Percentiles rank a stretch among this genome's conserved stretches.
Evolutionary conservation across 768 basidiomycete genomes (phyloP).

Genomic region (Rhodocollybia butyracea): DNA sequence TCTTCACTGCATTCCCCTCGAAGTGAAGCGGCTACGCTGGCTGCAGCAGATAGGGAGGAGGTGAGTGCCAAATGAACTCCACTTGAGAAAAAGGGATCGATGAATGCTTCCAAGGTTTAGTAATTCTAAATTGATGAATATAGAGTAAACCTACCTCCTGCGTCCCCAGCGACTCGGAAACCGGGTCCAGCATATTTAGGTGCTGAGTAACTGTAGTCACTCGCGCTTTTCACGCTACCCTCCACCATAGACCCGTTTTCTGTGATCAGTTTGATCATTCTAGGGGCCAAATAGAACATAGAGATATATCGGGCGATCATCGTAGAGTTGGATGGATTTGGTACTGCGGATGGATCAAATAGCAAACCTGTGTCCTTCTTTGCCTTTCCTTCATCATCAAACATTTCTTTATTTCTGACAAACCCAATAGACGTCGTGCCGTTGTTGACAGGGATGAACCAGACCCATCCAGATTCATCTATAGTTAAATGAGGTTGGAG

Average conservation of each 20-base stretch:
- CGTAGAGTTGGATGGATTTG: conserved; percentile 19
- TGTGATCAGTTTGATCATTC: conserved; percentile 15
- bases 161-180: conserved; percentile 65
- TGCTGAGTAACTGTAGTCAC: conserved; percentile 66
- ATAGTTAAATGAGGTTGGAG: background rate
- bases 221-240: conserved; percentile 48
- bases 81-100: conserved; percentile 65
- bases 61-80: conserved; percentile 62
- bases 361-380: conserved; percentile 5
- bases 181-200: conserved; percentile 48
- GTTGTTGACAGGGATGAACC: conserved; percentile 67
- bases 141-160: conserved; percentile 43
- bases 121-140: background rate
- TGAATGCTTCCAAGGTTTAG: conserved; percentile 51
- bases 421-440: conserved; percentile 61
- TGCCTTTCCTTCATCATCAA: conserved; percentile 39
- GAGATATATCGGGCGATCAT: conserved; percentile 22
- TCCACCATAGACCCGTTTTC: conserved; percentile 29
- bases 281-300: conserved; percentile 24
- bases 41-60: conserved; percentile 56
- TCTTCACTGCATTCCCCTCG: conserved; percentile 45
- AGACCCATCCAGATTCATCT: conserved; percentile 73
- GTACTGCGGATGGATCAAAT: conserved; percentile 24
- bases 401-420: conserved; percentile 53
- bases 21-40: conserved; percentile 54